These are phyloP conservation scores for Madurella mycetomatis DNA, from an alignment of 2,329 filamentous ascomycete species.

Conservation along the genomic window DNA sequence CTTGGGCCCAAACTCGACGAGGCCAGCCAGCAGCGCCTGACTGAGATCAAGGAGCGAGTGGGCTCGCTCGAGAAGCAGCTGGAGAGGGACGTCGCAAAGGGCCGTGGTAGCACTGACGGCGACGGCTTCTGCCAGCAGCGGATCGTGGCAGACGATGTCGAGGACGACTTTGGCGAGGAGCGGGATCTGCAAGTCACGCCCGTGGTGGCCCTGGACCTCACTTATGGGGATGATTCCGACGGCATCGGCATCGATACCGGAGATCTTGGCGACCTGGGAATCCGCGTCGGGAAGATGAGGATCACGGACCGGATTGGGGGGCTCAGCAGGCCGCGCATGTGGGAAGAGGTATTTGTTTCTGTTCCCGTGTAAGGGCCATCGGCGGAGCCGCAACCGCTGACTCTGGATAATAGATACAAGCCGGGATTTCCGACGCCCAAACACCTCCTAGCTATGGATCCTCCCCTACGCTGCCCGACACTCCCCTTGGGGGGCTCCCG, in stretches of 20 bases:
- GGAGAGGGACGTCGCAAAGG: slow-evolving; percentile 61
- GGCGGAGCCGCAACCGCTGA: background rate
- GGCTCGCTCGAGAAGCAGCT: slow-evolving; percentile 65
- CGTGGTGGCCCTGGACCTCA: slow-evolving; percentile 59
- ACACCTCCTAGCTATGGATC: background rate
- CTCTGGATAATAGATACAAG: slow-evolving; percentile 14
- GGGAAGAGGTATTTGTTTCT: slow-evolving; percentile 57
- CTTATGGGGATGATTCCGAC: slow-evolving; percentile 62
- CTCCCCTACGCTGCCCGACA: slow-evolving; percentile 10
- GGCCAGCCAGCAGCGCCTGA: slow-evolving; percentile 63
- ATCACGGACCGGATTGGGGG: slow-evolving; percentile 73
- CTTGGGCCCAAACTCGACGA: slow-evolving; percentile 65
- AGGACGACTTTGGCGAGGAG: slow-evolving; percentile 34
- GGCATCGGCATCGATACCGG: slow-evolving; percentile 36
- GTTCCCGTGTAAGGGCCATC: background rate
- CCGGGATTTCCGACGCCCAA: slow-evolving; percentile 14
- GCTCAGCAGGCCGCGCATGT: slow-evolving; percentile 64
- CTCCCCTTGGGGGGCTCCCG: slow-evolving; percentile 28
- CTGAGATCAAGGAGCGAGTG: slow-evolving; percentile 75
- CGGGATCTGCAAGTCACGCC: slow-evolving; percentile 57
- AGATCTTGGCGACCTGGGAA: slow-evolving; percentile 67
- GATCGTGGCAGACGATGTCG: slow-evolving; percentile 47
- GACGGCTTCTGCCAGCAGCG: slow-evolving; percentile 30
- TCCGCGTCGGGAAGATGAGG: slow-evolving; percentile 66
- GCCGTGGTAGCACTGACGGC: slow-evolving; percentile 11